These are phyloP conservation scores for Cutaneotrichosporon mucoides DNA, from an alignment of 1,284 basidiomycete genomes.

Conservation along the genomic window DNA sequence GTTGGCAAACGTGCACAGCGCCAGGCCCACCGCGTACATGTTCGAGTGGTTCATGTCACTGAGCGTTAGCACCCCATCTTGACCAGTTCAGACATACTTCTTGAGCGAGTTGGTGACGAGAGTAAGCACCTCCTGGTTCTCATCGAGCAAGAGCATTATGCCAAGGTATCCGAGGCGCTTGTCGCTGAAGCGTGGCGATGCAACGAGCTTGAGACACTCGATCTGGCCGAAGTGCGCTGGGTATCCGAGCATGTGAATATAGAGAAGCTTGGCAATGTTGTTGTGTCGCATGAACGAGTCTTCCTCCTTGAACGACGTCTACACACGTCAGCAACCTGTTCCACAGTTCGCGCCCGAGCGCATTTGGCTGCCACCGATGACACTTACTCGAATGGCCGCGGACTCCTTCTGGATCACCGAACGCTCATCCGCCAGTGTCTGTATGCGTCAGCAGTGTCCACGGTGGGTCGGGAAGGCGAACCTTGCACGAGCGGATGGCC, in stretches of 20 bases:
- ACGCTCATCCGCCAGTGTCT: conserved; percentile 98
- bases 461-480: conserved; percentile 36
- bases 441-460: conserved; percentile 3
- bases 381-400: conserved; percentile 73
- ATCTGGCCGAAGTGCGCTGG: conserved; percentile 99
- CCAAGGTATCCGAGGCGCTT: conserved; percentile 96
- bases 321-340: not conserved
- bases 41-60: conserved; percentile 99
- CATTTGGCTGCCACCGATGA: not conserved
- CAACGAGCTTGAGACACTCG: conserved; percentile 98
- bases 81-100: conserved; percentile 63
- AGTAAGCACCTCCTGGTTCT: conserved; percentile 96
- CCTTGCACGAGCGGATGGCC: conserved; percentile 90
- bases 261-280: conserved; percentile 96
- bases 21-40: conserved; percentile 97
- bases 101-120: conserved; percentile 98
- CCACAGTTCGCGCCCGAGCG: not conserved
- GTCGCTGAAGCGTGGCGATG: conserved; percentile 94
- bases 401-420: conserved; percentile 97
- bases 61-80: not conserved
- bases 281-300: conserved; percentile 89
- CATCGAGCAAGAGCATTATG: conserved; percentile 95
- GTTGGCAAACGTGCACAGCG: conserved; percentile 97
- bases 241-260: conserved; percentile 99
- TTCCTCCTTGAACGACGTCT: conserved; percentile 94